phyloP scores from a whole-genome alignment of 331 rosid genomes.

The Spiraea crenata region DNA sequence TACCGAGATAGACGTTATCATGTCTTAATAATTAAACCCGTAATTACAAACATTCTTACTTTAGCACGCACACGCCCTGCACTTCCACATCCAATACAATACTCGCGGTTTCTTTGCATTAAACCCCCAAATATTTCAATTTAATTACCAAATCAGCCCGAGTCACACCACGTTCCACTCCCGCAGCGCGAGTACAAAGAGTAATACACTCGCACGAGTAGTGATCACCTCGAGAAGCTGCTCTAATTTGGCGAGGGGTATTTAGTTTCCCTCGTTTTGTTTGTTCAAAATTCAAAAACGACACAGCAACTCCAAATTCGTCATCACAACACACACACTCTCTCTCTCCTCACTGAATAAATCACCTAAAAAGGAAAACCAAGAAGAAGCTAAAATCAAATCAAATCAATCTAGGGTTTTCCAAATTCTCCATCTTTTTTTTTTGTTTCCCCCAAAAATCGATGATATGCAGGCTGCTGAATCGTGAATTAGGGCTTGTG shows the following conservation, averaged over 20 bases:
- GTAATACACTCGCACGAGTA: background rate
- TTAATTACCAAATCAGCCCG: background rate
- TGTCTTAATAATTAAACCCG: background rate
- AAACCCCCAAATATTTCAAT: background rate
- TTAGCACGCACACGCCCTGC: background rate
- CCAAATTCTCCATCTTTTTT: no score
- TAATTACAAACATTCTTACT: background rate
- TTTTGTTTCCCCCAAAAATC: conserved; percentile 8
- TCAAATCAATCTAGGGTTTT: conserved; percentile 14
- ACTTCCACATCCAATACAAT: background rate
- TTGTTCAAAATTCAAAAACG: conserved; percentile 74
- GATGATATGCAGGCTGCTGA: conserved; percentile 59
- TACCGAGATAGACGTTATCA: background rate
- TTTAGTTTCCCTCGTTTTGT: conserved; percentile 62
- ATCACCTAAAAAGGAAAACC: conserved; percentile 9
- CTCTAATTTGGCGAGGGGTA: background rate
- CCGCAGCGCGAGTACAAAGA: conserved; percentile 8
- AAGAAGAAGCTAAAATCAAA: background rate
- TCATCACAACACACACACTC: conserved; percentile 22
- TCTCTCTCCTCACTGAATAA: conserved; percentile 3
- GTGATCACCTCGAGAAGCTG: background rate
- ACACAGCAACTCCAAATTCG: conserved; percentile 40
- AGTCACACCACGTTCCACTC: background rate
- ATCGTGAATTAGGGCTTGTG: conserved; percentile 38
- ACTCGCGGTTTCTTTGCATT: background rate